Base-by-base conservation (phyloP, 2,329 filamentous ascomycete species). In the Clarireedia hainanense region DNA sequence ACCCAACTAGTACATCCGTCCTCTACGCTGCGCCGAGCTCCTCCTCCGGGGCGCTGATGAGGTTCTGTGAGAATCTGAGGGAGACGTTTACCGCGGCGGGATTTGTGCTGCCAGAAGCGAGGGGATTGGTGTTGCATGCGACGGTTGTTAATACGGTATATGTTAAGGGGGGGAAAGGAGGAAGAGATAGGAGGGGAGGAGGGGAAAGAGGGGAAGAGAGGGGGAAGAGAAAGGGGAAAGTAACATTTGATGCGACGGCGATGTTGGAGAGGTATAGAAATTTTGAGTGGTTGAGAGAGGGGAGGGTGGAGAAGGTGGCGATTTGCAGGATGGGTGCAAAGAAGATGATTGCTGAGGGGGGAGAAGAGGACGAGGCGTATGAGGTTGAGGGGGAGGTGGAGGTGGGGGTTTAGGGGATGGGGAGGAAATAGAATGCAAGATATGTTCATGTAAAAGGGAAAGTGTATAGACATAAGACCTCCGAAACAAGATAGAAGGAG, bases 251-350 rank as follows among this genome's bases (percentile, higher is more conserved):
- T 66, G 81, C 79, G 9, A 72, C 72, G 50, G 75, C 72, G 10
- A 68, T 84, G n/a, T 52, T 85, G n/a, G 76, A 79, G 43, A 70
- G 74, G 57, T 90, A 85, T 64, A 75, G 77, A 36, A 80, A 83
- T 37, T 83, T 84, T 61, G 70, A 83, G 0, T 96, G 91, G 89
- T 83, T 88, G 63, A 75, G 82, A 53, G 73, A 81, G 50, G 74
- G 92, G 24, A 73, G 75, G 15, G 68, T 96, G n/a, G 82, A 89
- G 56, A 80, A 76, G 57, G 72, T 96, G 42, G 84, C 85, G 49
- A 84, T 96, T 39, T 96, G 90, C 68, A 84, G 82, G 67, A 96
- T 96, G 91, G 90, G 91, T 0, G 90, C 90, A 9, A 87, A 84
- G 75, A 83, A 57, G 20, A 20, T 20, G 20, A 2, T 20, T 20